These are phyloP conservation scores for Leptographium flavum DNA, from an alignment of 2,329 filamentous ascomycete species.

Conservation along the genomic window DNA sequence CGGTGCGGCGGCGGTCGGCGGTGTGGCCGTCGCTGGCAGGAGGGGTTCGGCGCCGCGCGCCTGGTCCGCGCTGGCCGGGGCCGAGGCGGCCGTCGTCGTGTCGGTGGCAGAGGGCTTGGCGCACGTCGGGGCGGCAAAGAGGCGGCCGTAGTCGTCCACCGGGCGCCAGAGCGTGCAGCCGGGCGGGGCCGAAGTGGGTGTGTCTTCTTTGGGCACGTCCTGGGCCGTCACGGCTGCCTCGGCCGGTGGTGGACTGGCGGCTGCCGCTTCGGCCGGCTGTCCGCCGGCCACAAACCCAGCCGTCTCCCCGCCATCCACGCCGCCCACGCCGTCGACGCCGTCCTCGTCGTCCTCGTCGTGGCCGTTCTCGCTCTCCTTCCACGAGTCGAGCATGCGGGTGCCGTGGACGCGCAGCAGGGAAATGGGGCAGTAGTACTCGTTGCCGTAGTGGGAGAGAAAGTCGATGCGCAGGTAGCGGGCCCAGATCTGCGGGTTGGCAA, in stretches of 20 bases:
- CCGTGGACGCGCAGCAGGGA: slow-evolving; percentile 86
- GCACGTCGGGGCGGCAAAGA: slow-evolving; percentile 1
- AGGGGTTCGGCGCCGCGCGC: too few relatives aligned
- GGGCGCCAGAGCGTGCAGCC: slow-evolving; percentile 5
- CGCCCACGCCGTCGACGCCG: slow-evolving; percentile 17
- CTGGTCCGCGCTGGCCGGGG: background rate
- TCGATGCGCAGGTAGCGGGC: slow-evolving; percentile 86
- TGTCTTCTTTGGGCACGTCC: too few relatives aligned
- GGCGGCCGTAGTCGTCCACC: background rate
- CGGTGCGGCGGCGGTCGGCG: too few relatives aligned
- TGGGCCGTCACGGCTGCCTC: background rate
- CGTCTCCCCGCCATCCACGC: slow-evolving; percentile 35
- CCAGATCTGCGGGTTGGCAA: slow-evolving; percentile 94
- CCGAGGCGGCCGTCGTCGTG: background rate
- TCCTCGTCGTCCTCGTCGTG: slow-evolving; percentile 48
- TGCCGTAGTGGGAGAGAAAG: slow-evolving; percentile 85
- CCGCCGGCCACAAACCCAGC: too few relatives aligned
- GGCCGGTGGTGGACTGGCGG: background rate
- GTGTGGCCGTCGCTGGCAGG: too few relatives aligned
- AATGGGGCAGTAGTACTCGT: slow-evolving; percentile 91
- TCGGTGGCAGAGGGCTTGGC: background rate
- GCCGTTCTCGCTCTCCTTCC: slow-evolving; percentile 63
- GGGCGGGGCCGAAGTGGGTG: background rate
- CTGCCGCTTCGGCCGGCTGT: background rate
- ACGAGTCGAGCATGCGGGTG: slow-evolving; percentile 89